Evolutionary conservation across 306 rosid genomes (phyloP), one percentile per base, ranked within the genome.

Genomic region (Cicer judaicum): DNA sequence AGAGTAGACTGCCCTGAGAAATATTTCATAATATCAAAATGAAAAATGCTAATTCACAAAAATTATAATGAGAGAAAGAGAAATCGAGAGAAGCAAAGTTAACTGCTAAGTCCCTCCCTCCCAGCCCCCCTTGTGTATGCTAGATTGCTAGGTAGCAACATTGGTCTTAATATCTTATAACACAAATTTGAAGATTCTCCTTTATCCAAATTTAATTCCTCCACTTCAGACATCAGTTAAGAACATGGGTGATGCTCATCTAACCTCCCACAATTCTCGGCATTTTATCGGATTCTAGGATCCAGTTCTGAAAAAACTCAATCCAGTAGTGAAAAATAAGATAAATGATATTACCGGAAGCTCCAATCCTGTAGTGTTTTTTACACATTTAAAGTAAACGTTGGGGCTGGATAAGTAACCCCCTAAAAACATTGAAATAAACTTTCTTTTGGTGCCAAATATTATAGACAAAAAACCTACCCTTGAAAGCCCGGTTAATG

Each of bases 11-110:
- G 10, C 38, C 69, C 54, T 52, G 39, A 55, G 70, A 67, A 63
- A 64, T 68, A 43, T 18, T 48, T 76, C 70, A 76, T 13, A 61
- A 7, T 41, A 72, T 34, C 43, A 64, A 43, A 72, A 76, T 40
- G 57, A 46, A 16, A 68, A 59, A 8, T 41, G 68, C 40, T n/a
- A 66, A 61, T 62, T 57, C 36, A 61, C 4, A 57, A 16, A 41
- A 61, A 21, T 61, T 47, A 47, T 42, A 68, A 14, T 42, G 55
- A 8, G 44, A 34, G 64, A 49, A 48, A 49, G 41, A 43, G 21
- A 72, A 44, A 4, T 7, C 57, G 7, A 55, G 39, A 44, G 54
- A 70, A 63, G 41, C 74, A 46, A 54, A 46, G 21, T 54, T 74
- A 60, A 41, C 46, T 18, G 40, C 40, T 44, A 8, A 50, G 42